A percentile compares a stretch with the other conserved stretches of the same genome.
phyloP scores from a whole-genome alignment of 2,329 filamentous ascomycete species.

The Penicillium decumbens region DNA sequence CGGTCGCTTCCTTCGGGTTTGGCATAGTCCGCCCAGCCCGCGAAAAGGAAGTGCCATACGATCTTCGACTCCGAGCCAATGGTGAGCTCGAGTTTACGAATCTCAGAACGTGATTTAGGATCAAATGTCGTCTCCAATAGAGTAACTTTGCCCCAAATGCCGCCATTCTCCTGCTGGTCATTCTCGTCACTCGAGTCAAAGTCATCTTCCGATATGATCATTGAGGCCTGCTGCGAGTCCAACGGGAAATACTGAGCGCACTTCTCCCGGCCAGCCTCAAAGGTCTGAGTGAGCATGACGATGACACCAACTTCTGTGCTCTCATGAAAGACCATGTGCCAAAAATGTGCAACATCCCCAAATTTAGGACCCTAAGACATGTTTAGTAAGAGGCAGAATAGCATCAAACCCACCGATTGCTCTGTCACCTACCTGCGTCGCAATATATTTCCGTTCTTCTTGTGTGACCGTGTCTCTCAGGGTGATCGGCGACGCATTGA shows the following conservation, averaged over 20 bases:
- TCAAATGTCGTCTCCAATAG: conserved; percentile 56
- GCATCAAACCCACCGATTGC: background rate
- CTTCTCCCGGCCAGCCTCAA: conserved; percentile 73
- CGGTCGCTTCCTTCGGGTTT: conserved; percentile 60
- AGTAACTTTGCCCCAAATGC: conserved; percentile 63
- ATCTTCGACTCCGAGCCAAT: conserved; percentile 54
- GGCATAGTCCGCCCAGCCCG: conserved; percentile 83
- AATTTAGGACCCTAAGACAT: conserved; percentile 65
- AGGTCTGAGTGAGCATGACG: conserved; percentile 88
- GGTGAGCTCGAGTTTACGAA: conserved; percentile 64
- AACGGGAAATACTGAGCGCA: conserved; percentile 84
- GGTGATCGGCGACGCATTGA: conserved; percentile 72
- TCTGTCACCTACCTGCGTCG: conserved; percentile 61
- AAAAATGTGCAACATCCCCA: conserved; percentile 73
- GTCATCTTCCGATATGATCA: conserved; percentile 35
- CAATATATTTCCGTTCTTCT: conserved; percentile 65
- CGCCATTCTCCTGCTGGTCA: conserved; percentile 60
- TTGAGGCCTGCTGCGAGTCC: conserved; percentile 49
- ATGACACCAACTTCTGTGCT: conserved; percentile 71
- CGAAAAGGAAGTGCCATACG: conserved; percentile 81
- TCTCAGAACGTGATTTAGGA: conserved; percentile 57
- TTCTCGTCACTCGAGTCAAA: conserved; percentile 53
- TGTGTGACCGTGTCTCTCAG: conserved; percentile 51
- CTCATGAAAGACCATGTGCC: conserved; percentile 92
- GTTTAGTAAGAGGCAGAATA: conserved; percentile 2